A percentile compares a stretch with the other conserved stretches of the same genome.
These are phyloP conservation scores for Aegilops tauschii DNA, from an alignment of 176 grass and related monocot species.

Conservation along the genomic window DNA sequence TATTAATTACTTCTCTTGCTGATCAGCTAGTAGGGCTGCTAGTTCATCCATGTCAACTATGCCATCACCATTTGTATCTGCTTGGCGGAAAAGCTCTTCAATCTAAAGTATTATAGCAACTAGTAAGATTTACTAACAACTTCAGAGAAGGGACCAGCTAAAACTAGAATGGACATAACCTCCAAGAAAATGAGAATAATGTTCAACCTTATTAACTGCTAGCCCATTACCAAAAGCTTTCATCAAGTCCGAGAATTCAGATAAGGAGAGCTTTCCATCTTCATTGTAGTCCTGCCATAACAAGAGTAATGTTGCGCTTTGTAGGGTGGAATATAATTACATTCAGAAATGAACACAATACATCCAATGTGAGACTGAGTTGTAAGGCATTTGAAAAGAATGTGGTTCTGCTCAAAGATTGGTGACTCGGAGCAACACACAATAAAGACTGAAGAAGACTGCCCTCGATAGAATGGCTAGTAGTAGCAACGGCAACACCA, in stretches of 20 bases:
- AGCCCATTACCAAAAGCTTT: conserved; percentile 86
- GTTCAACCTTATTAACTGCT: conserved; percentile 66
- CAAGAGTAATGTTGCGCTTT: conserved; percentile 1
- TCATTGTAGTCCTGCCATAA: conserved; percentile 74
- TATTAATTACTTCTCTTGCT: conserved; percentile 81
- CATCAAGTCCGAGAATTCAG: conserved; percentile 88
- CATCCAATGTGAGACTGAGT: background rate
- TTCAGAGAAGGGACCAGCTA: background rate
- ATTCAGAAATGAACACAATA: conserved; percentile 19
- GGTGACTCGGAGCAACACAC: background rate
- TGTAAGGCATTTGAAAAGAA: conserved; percentile 1
- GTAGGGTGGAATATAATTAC: conserved; percentile 15
- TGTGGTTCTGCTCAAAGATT: background rate
- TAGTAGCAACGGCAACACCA: background rate
- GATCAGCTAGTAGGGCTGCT: conserved; percentile 66
- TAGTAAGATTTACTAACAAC: conserved; percentile 15
- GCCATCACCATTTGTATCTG: conserved; percentile 86
- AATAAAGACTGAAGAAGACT: background rate
- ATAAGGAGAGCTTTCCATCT: conserved; percentile 62
- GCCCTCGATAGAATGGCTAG: background rate
- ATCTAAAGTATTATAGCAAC: conserved; percentile 43
- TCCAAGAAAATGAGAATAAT: background rate
- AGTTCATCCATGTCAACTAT: conserved; percentile 98
- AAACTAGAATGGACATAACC: conserved; percentile 17
- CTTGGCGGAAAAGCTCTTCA: conserved; percentile 83